Conservation (phyloP, 306 rosid genomes). For the Trichosanthes cucumerina region DNA sequence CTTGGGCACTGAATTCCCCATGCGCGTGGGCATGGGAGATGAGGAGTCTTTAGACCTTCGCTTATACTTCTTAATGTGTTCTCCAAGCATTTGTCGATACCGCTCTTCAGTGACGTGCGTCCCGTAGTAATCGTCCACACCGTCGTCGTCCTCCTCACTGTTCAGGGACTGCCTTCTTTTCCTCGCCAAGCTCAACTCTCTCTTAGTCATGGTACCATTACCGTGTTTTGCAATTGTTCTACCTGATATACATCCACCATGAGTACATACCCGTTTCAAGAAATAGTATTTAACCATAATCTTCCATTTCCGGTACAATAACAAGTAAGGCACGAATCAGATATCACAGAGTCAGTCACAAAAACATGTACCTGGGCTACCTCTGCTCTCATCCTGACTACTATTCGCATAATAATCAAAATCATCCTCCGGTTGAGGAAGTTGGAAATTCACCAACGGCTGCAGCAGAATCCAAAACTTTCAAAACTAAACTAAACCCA, state of each 20-base stretch:
- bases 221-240: slow-evolving; percentile 34
- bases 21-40: slow-evolving; percentile 42
- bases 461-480: slow-evolving; percentile 39
- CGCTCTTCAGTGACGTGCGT: slow-evolving; percentile 63
- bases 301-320: background rate
- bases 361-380: slow-evolving; percentile 59
- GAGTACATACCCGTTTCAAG: slow-evolving; percentile 6
- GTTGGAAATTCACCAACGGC: slow-evolving; percentile 92
- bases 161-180: slow-evolving; percentile 52
- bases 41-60: slow-evolving; percentile 76
- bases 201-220: slow-evolving; percentile 53
- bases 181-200: slow-evolving; percentile 42
- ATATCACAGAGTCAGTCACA: background rate
- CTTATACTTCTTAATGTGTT: slow-evolving; percentile 76
- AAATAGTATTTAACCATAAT: background rate
- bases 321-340: background rate
- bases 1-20: slow-evolving; percentile 33
- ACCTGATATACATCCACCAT: slow-evolving; percentile 31
- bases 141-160: slow-evolving; percentile 65
- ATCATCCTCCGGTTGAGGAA: slow-evolving; percentile 81
- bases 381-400: slow-evolving; percentile 99
- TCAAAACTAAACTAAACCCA: slow-evolving; percentile 1
- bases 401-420: slow-evolving; percentile 89
- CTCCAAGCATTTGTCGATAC: slow-evolving; percentile 91
- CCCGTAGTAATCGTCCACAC: slow-evolving; percentile 37